Percentiles rank a stretch among this genome's conserved stretches.
Evolutionary conservation across 164 flowering plant species (phyloP).

Genomic region (Umbilicus rupestris): DNA sequence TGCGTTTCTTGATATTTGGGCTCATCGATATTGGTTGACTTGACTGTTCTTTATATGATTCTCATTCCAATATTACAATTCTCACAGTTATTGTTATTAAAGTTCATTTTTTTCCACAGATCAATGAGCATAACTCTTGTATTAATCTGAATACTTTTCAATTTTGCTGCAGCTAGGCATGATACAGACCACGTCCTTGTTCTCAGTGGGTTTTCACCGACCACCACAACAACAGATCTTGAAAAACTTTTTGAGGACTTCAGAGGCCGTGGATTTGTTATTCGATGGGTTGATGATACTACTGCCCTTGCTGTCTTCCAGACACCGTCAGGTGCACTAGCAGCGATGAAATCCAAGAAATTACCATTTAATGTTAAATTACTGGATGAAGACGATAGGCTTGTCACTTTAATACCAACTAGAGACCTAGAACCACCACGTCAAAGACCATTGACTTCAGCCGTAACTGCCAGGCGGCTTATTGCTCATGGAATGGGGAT

Average conservation of each 20-base stretch:
- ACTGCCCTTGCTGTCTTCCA: slow-evolving; percentile 84
- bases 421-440: slow-evolving; percentile 83
- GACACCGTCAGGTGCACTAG: slow-evolving; percentile 54
- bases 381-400: slow-evolving; percentile 49
- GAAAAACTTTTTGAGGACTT: slow-evolving; percentile 66
- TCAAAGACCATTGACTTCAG: slow-evolving; percentile 79
- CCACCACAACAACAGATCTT: slow-evolving; percentile 59
- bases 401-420: slow-evolving; percentile 36
- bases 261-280: slow-evolving; percentile 47
- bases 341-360: slow-evolving; percentile 33
- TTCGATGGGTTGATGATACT: slow-evolving; percentile 95
- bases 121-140: slow-evolving; percentile 7
- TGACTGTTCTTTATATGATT: too few relatives aligned
- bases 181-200: slow-evolving; percentile 86
- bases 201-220: slow-evolving; percentile 67
- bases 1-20: too few relatives aligned
- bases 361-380: slow-evolving; percentile 40
- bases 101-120: not conserved
- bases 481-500: slow-evolving; percentile 88
- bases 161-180: slow-evolving; percentile 41
- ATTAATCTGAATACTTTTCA: slow-evolving; percentile 2
- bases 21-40: too few relatives aligned
- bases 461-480: slow-evolving; percentile 72
- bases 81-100: not conserved
- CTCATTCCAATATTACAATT: too few relatives aligned